Conservation (phyloP, 345 rosid genomes). For the Angophora floribunda region DNA sequence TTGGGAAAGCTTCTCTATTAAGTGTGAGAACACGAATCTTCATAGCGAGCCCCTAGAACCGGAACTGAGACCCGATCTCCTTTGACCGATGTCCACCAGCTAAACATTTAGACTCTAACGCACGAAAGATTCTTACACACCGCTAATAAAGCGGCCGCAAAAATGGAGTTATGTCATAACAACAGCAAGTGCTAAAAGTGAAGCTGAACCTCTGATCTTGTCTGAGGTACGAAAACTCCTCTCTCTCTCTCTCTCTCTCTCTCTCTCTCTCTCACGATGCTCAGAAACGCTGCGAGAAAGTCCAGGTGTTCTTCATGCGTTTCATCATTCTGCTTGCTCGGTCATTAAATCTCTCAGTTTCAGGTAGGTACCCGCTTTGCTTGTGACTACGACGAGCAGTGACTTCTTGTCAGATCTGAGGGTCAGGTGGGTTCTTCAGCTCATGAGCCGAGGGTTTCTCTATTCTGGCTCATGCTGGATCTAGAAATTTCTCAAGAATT, state of each 20-base stretch:
- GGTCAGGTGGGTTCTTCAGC: background rate
- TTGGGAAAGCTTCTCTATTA: background rate
- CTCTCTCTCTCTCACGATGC: background rate
- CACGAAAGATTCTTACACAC: background rate
- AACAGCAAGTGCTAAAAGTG: background rate
- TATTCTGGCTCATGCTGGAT: constrained; percentile 1
- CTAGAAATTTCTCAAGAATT: background rate
- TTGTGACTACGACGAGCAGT: background rate
- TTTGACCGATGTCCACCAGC: background rate
- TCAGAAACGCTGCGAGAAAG: background rate
- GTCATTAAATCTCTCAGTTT: background rate
- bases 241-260: background rate
- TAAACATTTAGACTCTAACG: background rate
- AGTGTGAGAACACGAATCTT: background rate
- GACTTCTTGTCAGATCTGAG: background rate
- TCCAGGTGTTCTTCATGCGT: background rate
- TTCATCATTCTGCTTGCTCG: background rate
- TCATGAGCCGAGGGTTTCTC: background rate
- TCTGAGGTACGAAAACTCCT: background rate
- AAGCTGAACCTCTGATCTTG: background rate
- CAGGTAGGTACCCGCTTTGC: background rate
- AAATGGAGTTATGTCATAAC: background rate
- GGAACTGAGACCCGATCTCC: background rate
- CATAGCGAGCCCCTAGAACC: background rate
- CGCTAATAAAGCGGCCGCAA: background rate